Percentiles rank a stretch among this genome's conserved stretches.
These are phyloP conservation scores for Leccinum subatratum DNA, from an alignment of 1,284 basidiomycete species.

Conservation along the genomic window DNA sequence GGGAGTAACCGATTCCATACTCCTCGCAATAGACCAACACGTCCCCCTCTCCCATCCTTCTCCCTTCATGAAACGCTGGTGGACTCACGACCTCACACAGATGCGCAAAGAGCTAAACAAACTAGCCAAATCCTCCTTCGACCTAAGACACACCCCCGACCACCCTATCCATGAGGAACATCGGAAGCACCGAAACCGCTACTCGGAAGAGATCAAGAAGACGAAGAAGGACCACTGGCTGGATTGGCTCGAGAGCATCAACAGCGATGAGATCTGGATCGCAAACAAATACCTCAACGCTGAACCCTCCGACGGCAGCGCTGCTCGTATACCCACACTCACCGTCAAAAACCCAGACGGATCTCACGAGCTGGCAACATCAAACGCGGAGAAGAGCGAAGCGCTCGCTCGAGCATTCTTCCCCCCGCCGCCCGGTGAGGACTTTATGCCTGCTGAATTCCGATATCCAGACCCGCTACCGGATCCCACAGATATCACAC, in stretches of 20 bases:
- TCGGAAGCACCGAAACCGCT: not conserved
- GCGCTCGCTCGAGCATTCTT: not conserved
- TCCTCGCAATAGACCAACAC: not conserved
- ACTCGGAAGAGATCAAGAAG: not conserved
- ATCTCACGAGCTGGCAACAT: too few relatives aligned
- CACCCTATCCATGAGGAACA: not conserved
- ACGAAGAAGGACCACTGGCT: not conserved
- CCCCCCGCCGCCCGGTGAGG: not conserved
- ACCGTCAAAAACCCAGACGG: not conserved
- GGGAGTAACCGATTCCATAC: not conserved
- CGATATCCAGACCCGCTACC: not conserved
- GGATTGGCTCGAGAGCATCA: not conserved
- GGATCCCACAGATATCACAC: not conserved
- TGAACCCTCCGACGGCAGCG: not conserved
- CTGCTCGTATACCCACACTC: not conserved
- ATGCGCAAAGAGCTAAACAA: slow-evolving; percentile 22
- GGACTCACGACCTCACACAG: slow-evolving; percentile 18
- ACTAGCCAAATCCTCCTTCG: not conserved
- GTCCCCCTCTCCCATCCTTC: slow-evolving; percentile 23
- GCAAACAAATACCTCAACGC: not conserved
- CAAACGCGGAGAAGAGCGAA: not conserved
- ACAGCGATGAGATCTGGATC: slow-evolving; percentile 1
- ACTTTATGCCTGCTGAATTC: not conserved
- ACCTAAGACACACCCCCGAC: not conserved
- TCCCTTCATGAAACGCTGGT: slow-evolving; percentile 11